Evolutionary conservation across 352 stramenopile species (phyloP), one percentile per base, ranked within the genome.

Genomic region (Phytopythium vexans): DNA sequence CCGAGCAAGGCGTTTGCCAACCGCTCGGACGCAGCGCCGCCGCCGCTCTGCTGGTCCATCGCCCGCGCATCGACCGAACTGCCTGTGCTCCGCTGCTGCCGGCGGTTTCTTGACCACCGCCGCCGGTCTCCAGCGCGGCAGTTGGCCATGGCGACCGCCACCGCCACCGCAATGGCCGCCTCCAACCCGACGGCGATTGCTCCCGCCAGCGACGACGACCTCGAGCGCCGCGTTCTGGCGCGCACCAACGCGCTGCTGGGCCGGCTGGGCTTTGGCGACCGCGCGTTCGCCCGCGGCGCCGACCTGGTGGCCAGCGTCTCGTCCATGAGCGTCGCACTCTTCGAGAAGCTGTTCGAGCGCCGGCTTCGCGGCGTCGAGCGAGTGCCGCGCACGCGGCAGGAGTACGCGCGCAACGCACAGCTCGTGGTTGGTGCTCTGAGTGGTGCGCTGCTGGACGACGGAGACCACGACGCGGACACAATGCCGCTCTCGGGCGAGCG

Each of bases 251-350:
- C 64, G 49, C 66, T 97, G 46, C 70, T 97, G 37, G 63, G 72
- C 11, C 68, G 72, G 48, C 72, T 95, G 54, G 86, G 84, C 43
- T 95, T 96, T 51, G 82, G 75, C 36, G 74, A 86, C 33, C 86
- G 86, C 45, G 62, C 78, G n/a, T 96, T 97, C 52, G 70, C 74
- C 38, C 70, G 60, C 31, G 75, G 77, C 11, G 75, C 81, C 8
- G 86, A 96, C 42, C 69, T 97, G 8, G 77, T 92, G 15, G 88
- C 88, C 51, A 94, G 77, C 44, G 84, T 92, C 6, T 95, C 86
- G 43, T 95, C 81, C 47, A 97, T 97, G 88, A 92, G 92, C 58
- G 88, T 97, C 52, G 88, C 89, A 33, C 72, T 97, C 1, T 96
- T 95, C 63, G 89, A 96, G 66, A 88, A 87, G 59, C 72, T 97